Evolutionary conservation across 148 eudicot genomes (phyloP), one percentile per base, ranked within the genome.

Genomic region (Amaranthus hypochondriacus): DNA sequence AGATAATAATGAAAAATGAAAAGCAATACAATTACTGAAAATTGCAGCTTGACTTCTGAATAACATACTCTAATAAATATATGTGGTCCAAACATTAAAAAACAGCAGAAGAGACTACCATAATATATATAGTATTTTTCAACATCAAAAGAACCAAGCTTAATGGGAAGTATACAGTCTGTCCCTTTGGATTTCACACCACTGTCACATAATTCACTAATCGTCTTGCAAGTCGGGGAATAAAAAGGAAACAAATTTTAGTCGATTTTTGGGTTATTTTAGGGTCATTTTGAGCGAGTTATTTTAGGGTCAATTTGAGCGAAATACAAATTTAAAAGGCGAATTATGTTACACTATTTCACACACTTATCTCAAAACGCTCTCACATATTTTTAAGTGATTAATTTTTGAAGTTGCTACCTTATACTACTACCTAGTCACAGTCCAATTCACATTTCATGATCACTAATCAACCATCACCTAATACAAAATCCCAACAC

Each of bases 1-100:
- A 5, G 39, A 28, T 28, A 15, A 7, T 59, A 10, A 46, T 9
- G 56, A 59, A 71, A 12, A n/a, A 59, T 48, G 10, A 28, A 9
- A 52, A 4, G 71, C 48, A 52, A 66, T 1, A 65, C 39, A 28
- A 28, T 28, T 28, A 2, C 39, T 28, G 4, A 48, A 10, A 54
- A 51, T 21, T 46, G 18, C 44, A 68, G 6, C 18, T 15, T 4
- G 9, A 28, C 39, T 28, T 28, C 39, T 68, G 56, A 18, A 4
- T 43, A 48, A 14, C 44, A 9, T 13, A 3, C 42, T n/a, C 44
- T 21, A 54, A 6, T 60, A 48, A 66, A 57, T 10, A 4, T 6
- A 65, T 55, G 21, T 55, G 77, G 44, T 56, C 63, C 70, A 74
- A 64, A 74, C 9, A n/a, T 21, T 7, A 56, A 47, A 39, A 46